Conservation (phyloP, 495 filamentous ascomycete species). For the Penicillium pancosmium region DNA sequence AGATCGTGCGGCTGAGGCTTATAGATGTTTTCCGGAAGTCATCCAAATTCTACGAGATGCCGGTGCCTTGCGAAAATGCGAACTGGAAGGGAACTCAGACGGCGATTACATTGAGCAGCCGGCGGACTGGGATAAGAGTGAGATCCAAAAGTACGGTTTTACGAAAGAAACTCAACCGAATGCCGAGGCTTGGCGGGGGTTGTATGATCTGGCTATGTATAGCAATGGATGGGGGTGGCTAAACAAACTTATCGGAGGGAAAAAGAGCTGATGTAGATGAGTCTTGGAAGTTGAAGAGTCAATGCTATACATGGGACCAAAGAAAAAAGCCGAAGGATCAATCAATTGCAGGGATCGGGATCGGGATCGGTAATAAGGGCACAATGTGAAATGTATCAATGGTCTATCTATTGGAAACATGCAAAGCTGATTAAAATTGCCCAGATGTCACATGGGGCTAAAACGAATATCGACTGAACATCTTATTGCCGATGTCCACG, state of each 20-base stretch:
- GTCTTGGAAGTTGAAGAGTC: no score
- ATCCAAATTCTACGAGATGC: slow-evolving; percentile 13
- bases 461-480: background rate
- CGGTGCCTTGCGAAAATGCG: slow-evolving; percentile 16
- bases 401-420: background rate
- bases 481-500: background rate
- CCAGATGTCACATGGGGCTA: background rate
- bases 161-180: slow-evolving; percentile 15
- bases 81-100: slow-evolving; percentile 9
- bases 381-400: no score
- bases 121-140: slow-evolving; percentile 8
- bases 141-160: slow-evolving; percentile 9
- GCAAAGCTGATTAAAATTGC: background rate
- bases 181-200: slow-evolving; percentile 4
- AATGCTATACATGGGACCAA: no score
- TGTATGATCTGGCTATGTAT: slow-evolving; percentile 15
- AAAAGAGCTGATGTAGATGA: background rate
- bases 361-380: no score
- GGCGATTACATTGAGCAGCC: slow-evolving; percentile 18
- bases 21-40: slow-evolving; percentile 13
- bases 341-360: no score
- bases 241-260: slow-evolving; percentile 1
- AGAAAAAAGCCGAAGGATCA: no score
- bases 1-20: slow-evolving; percentile 15
- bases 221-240: slow-evolving; percentile 7